These are phyloP conservation scores for Xylaria longipes DNA, from an alignment of 495 filamentous ascomycete genomes.

Conservation along the genomic window DNA sequence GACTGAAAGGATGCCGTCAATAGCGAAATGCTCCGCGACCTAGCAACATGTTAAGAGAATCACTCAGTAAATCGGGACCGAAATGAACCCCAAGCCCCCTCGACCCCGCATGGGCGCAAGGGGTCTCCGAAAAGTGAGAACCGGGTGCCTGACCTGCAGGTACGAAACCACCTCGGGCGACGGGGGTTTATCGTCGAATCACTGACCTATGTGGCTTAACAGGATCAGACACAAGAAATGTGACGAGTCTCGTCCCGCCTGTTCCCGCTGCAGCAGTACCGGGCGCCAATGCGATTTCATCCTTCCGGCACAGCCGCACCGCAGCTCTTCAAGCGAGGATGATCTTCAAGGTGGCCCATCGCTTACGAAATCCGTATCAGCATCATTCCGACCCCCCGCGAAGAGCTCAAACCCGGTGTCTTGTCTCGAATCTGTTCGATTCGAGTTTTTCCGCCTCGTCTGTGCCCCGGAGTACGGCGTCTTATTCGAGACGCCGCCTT, in stretches of 20 bases:
- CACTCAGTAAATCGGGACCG: neutral
- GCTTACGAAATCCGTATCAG: neutral
- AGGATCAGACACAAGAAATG: constrained; percentile 50
- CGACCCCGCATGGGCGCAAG: constrained; percentile 15
- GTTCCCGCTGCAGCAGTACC: constrained; percentile 55
- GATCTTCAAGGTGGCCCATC: neutral
- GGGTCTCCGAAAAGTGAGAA: constrained; percentile 6
- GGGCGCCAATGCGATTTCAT: constrained; percentile 49
- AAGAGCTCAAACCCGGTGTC: neutral
- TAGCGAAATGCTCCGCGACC: no score
- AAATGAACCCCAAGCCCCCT: neutral
- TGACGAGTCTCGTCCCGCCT: constrained; percentile 58
- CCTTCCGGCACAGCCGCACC: constrained; percentile 23
- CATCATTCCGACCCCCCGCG: neutral
- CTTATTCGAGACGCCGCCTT: constrained; percentile 32
- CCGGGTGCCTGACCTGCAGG: constrained; percentile 15
- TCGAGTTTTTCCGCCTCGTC: constrained; percentile 34
- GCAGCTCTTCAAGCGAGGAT: neutral
- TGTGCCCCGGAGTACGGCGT: constrained; percentile 35
- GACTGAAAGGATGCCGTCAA: neutral
- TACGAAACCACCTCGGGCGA: neutral
- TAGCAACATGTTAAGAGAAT: neutral
- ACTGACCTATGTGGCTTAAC: neutral
- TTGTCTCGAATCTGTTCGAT: constrained; percentile 20
- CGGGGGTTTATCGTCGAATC: neutral